phyloP scores from a whole-genome alignment of 257 asterid genomes.

The Paulownia fortunei region DNA sequence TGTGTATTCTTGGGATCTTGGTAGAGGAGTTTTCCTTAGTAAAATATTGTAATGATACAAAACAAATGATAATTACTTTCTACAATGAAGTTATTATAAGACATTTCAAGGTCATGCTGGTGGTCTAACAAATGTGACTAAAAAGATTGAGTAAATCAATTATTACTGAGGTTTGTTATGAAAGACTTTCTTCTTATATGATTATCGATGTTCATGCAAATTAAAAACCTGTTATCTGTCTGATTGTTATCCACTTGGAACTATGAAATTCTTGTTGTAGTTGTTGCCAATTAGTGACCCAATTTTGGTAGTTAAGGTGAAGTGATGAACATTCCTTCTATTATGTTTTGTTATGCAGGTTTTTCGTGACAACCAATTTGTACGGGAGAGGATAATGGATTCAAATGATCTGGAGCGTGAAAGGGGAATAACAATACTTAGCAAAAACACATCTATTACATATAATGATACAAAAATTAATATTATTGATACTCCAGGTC shows the following conservation, averaged over 20 bases:
- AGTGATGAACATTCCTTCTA: conserved; percentile 4
- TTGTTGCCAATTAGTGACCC: not conserved
- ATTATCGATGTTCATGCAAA: not conserved
- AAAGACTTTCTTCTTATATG: too few relatives aligned
- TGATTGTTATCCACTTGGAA: not conserved
- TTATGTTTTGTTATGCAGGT: conserved; percentile 63
- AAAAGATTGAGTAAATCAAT: too few relatives aligned
- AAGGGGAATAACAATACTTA: conserved; percentile 97
- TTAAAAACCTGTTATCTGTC: not conserved
- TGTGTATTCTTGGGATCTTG: conserved; percentile 35
- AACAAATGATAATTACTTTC: not conserved
- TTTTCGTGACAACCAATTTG: conserved; percentile 90
- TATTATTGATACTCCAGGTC: conserved; percentile 98
- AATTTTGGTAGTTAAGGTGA: not conserved
- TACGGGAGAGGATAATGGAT: conserved; percentile 98
- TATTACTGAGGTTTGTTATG: too few relatives aligned
- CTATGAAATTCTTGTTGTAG: not conserved
- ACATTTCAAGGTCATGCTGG: too few relatives aligned
- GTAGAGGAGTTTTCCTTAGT: conserved; percentile 16
- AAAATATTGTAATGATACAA: not conserved
- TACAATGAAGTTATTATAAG: not conserved
- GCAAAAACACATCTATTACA: conserved; percentile 95
- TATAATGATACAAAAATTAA: conserved; percentile 89
- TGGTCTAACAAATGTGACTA: too few relatives aligned
- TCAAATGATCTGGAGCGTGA: conserved; percentile 98